Percentiles rank a stretch among this genome's conserved stretches.
phyloP scores from a whole-genome alignment of 306 rosid species.

The Chamaecrista fasciculata region DNA sequence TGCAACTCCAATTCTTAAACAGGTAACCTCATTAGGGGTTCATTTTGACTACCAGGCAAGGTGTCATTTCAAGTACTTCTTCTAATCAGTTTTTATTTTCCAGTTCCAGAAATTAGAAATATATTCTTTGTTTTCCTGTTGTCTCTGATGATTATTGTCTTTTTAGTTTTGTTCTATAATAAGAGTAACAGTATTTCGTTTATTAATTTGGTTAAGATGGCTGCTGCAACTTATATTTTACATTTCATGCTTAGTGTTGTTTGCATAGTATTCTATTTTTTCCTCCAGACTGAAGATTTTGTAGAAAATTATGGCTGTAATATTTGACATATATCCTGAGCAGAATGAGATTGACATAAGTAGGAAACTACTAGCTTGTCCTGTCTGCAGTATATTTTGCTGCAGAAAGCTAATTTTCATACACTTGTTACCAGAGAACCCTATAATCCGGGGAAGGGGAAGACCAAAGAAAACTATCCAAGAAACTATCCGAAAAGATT shows the following conservation, averaged over 20 bases:
- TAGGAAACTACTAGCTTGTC: neutral
- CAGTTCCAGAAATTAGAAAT: constrained; percentile 16
- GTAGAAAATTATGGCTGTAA: neutral
- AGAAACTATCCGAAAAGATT: too few relatives aligned
- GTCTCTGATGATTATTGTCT: neutral
- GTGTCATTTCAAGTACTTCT: neutral
- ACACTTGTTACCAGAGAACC: neutral
- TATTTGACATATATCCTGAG: neutral
- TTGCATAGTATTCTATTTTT: neutral
- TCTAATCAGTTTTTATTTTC: neutral
- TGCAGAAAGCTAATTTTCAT: neutral
- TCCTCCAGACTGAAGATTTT: neutral
- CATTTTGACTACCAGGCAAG: neutral
- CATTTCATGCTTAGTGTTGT: neutral
- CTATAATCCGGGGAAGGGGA: too few relatives aligned
- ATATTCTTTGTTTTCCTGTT: neutral
- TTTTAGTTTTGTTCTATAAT: neutral
- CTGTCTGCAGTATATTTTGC: neutral
- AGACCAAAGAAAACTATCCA: too few relatives aligned
- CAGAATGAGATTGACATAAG: neutral
- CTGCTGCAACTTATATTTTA: neutral
- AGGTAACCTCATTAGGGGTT: constrained; percentile 48
- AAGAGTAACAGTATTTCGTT: neutral
- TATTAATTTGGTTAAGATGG: neutral
- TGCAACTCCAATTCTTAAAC: constrained; percentile 88